Percentiles rank a stretch among this genome's conserved stretches.
Conservation (phyloP, 345 rosid species). For the Mercurialis annua region DNA sequence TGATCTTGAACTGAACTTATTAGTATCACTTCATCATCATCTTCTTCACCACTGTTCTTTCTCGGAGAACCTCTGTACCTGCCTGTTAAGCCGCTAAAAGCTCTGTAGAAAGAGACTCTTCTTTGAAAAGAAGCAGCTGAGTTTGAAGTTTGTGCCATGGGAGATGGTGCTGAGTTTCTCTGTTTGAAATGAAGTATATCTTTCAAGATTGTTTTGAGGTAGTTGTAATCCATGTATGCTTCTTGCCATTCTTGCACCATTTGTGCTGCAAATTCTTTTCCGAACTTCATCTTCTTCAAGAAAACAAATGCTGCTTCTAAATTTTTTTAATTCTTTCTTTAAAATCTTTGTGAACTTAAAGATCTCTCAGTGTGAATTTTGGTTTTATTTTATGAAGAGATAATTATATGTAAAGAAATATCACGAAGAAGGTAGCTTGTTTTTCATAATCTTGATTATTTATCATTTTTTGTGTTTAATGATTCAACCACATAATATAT, state of each 20-base stretch:
- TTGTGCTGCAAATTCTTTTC: constrained; percentile 65
- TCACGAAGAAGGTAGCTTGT: not conserved
- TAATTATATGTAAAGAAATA: not conserved
- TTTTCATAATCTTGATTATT: not conserved
- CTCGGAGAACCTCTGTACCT: constrained; percentile 27
- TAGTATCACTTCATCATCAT: constrained; percentile 59
- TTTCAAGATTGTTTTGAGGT: constrained; percentile 52
- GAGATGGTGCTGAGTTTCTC: constrained; percentile 12
- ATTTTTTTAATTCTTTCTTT: too few relatives aligned
- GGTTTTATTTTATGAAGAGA: too few relatives aligned
- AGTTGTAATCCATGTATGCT: constrained; percentile 79
- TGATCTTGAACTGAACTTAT: constrained; percentile 31
- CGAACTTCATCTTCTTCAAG: constrained; percentile 60
- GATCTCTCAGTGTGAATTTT: not conserved
- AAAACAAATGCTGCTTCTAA: not conserved
- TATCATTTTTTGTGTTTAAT: too few relatives aligned
- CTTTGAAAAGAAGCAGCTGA: constrained; percentile 31
- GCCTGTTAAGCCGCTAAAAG: constrained; percentile 70
- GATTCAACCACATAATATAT: too few relatives aligned
- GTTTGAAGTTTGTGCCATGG: constrained; percentile 16
- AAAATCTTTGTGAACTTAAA: not conserved
- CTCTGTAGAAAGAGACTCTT: constrained; percentile 49
- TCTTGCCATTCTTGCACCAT: constrained; percentile 85
- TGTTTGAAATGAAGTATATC: constrained; percentile 32
- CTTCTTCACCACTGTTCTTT: constrained; percentile 33